These are phyloP conservation scores for Vitis amurensis DNA, from an alignment of 164 flowering plant genomes.

Conservation along the genomic window DNA sequence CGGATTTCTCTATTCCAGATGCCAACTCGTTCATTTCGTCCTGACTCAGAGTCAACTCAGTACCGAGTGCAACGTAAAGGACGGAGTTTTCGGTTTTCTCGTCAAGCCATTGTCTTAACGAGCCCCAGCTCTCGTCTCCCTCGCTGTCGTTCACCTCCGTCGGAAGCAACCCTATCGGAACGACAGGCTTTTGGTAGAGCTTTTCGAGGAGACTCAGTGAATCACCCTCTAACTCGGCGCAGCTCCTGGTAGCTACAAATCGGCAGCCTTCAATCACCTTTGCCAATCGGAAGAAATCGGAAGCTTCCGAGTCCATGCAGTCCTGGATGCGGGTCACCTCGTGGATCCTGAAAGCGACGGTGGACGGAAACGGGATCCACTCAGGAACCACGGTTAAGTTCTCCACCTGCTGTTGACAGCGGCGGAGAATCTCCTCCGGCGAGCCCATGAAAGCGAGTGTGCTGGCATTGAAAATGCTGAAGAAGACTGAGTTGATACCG, in stretches of 20 bases:
- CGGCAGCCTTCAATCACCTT: conserved; percentile 27
- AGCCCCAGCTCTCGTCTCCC: conserved; percentile 26
- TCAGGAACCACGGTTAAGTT: conserved; percentile 36
- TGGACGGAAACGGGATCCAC: conserved; percentile 48
- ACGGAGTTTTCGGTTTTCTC: conserved; percentile 27
- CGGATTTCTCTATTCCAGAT: conserved; percentile 48
- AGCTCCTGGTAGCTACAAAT: conserved; percentile 40
- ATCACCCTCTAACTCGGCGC: conserved; percentile 54
- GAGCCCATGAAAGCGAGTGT: conserved; percentile 36
- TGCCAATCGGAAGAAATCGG: conserved; percentile 31
- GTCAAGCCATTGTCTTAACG: conserved; percentile 40
- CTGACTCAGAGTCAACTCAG: conserved; percentile 36
- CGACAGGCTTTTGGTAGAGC: conserved; percentile 42
- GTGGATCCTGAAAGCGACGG: conserved; percentile 30
- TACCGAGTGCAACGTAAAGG: conserved; percentile 57
- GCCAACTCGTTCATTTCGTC: conserved; percentile 42
- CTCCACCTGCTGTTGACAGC: conserved; percentile 11
- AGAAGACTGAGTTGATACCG: conserved; percentile 31
- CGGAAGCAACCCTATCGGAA: conserved; percentile 58
- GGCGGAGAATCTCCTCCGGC: conserved; percentile 20
- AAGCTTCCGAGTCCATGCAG: conserved; percentile 25
- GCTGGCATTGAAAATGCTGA: conserved; percentile 45
- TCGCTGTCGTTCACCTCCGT: conserved; percentile 17
- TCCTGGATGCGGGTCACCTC: conserved; percentile 18
- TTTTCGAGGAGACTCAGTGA: conserved; percentile 37